A percentile compares a stretch with the other conserved stretches of the same genome.
Evolutionary conservation across 768 basidiomycete genomes (phyloP).

Genomic region (Suillus lakei): DNA sequence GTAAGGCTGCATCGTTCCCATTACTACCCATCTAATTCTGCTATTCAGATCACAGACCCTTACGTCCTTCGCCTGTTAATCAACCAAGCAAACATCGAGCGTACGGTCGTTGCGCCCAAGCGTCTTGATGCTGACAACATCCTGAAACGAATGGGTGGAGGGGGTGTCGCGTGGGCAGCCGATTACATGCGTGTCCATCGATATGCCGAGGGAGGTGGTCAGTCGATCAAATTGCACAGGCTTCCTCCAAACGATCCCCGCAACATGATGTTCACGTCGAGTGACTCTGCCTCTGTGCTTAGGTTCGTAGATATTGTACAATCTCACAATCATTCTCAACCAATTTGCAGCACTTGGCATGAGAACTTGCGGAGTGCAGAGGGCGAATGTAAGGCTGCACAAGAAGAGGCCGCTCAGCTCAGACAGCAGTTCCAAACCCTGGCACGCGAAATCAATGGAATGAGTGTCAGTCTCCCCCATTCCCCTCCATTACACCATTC

Average conservation of each 20-base stretch:
- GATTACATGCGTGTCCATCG: slow-evolving; percentile 68
- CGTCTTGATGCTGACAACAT: slow-evolving; percentile 68
- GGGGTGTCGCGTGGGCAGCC: slow-evolving; percentile 65
- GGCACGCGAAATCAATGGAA: slow-evolving; percentile 33
- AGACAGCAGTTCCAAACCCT: slow-evolving; percentile 34
- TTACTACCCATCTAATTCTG: slow-evolving; percentile 1
- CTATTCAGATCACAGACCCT: slow-evolving; percentile 68
- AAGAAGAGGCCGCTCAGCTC: slow-evolving; percentile 30
- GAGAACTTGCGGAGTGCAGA: slow-evolving; percentile 45
- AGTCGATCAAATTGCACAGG: slow-evolving; percentile 45
- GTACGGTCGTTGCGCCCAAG: slow-evolving; percentile 62
- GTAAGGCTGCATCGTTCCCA: slow-evolving; percentile 45
- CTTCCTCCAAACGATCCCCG: slow-evolving; percentile 39
- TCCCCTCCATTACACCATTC: neutral
- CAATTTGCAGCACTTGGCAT: slow-evolving; percentile 48
- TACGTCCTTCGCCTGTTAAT: slow-evolving; percentile 83
- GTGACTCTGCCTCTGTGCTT: slow-evolving; percentile 53
- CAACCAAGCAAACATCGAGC: slow-evolving; percentile 75
- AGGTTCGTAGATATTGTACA: slow-evolving; percentile 39
- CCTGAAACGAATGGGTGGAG: slow-evolving; percentile 45
- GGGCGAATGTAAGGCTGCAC: slow-evolving; percentile 36
- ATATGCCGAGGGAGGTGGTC: slow-evolving; percentile 71
- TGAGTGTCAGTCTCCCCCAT: slow-evolving; percentile 37
- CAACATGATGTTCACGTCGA: slow-evolving; percentile 57
- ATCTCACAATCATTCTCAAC: neutral